Base-by-base conservation (phyloP, 768 basidiomycete genomes). In the Amanita phalloides region DNA sequence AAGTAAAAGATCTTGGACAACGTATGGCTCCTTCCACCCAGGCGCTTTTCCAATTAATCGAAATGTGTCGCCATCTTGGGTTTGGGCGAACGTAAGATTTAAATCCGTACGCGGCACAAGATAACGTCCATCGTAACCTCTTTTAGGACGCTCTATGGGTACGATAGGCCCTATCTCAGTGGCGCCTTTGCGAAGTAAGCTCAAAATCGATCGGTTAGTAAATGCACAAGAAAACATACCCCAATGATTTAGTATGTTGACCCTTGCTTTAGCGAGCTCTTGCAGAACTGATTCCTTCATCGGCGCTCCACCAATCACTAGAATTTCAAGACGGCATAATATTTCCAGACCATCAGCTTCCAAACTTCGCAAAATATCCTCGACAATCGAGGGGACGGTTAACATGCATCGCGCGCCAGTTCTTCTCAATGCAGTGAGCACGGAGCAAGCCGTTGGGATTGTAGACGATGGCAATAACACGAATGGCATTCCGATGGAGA, bases 221-320 rank as follows among this genome's bases (percentile, higher is more conserved):
- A 7, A 28, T 20, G 32, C 2, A 42, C 20, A n/a, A 20, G 11
- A 23, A 49, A 8, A 53, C 62, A 43, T 49, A 69, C 70, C 70
- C 69, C 70, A 72, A 51, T 72, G 70, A 44, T 71, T 72, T 8
- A 72, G 54, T 10, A 71, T 53, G 8, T 66, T 66, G 35, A 72
- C 66, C 7, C 66, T 66, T 4, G 64, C 60, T 8, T 52, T 57
- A 10, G 57, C 61, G 6, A 71, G 60, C 25, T 64, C 61, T 14
- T 53, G 26, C 1, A 63, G 65, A 39, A 71, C 60, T 39, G 46
- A 57, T 45, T 69, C 68, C 37, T 71, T 71, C 64, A 72, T 67
- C 1, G 68, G 66, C 2, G 71, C 71, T 11, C 71, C 70, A 6
- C 71, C 71, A 13, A 66, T 60, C 0, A 63, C 68, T 9, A 72